Percentiles rank a stretch among this genome's conserved stretches.
Conservation (phyloP, 2,329 filamentous ascomycete genomes). For the Aspergillus clavatus region DNA sequence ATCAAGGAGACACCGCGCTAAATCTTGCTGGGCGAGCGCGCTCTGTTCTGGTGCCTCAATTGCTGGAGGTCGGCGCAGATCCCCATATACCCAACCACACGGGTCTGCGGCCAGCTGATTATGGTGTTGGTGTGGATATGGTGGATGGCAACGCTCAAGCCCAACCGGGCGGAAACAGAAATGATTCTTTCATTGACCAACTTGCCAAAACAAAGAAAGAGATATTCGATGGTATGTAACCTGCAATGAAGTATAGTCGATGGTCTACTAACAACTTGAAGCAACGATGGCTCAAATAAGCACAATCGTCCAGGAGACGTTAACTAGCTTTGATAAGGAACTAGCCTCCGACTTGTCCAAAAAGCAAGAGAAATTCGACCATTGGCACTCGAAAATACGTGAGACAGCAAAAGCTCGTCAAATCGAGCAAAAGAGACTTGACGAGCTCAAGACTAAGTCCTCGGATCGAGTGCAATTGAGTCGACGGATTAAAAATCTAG, state of each 20-base stretch:
- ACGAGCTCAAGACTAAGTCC: constrained; percentile 62
- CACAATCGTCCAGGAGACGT: constrained; percentile 72
- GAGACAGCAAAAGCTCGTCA: constrained; percentile 73
- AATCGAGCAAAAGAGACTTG: constrained; percentile 68
- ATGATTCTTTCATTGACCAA: constrained; percentile 40
- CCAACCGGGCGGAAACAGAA: constrained; percentile 44
- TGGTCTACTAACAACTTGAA: constrained; percentile 34
- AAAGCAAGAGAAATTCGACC: constrained; percentile 79
- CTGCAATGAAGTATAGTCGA: background rate
- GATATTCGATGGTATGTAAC: constrained; percentile 39
- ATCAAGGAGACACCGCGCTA: constrained; percentile 87
- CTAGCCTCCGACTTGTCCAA: constrained; percentile 76
- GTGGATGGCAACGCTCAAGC: constrained; percentile 44
- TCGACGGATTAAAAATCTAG: constrained; percentile 72
- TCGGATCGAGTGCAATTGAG: constrained; percentile 60
- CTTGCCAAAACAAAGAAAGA: constrained; percentile 44
- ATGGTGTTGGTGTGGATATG: constrained; percentile 75
- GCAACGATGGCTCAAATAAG: constrained; percentile 36
- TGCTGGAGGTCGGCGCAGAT: constrained; percentile 91
- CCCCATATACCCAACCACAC: constrained; percentile 88
- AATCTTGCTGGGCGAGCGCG: constrained; percentile 91
- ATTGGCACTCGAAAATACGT: constrained; percentile 73
- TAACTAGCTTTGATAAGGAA: constrained; percentile 71
- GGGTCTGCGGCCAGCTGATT: constrained; percentile 84
- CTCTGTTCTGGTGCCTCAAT: constrained; percentile 94